Evolutionary conservation across 2,329 filamentous ascomycete genomes (phyloP).

Genomic region (Apiospora hydei): DNA sequence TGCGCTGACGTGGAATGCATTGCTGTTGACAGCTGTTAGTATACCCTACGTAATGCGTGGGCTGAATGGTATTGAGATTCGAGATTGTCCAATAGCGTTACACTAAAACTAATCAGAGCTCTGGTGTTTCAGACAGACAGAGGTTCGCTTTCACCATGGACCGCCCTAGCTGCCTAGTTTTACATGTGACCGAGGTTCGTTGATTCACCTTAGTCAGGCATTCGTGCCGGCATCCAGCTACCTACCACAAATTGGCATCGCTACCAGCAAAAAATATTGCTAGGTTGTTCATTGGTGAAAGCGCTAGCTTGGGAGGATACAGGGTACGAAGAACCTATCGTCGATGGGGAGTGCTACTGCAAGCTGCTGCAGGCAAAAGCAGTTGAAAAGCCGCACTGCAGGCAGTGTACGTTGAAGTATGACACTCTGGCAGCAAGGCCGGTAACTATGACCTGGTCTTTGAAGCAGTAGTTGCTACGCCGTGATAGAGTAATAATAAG

Average conservation of each 20-base stretch:
- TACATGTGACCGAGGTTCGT: constrained; percentile 17
- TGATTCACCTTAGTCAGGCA: neutral
- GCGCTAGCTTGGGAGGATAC: neutral
- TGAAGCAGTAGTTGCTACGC: neutral
- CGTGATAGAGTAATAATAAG: constrained; percentile 19
- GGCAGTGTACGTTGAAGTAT: neutral
- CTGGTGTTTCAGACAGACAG: constrained; percentile 2
- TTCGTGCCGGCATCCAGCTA: neutral
- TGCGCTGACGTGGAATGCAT: neutral
- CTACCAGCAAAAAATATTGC: neutral
- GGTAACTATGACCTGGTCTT: constrained; percentile 12
- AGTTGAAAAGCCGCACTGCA: neutral
- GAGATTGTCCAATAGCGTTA: constrained; percentile 22
- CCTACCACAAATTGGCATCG: neutral
- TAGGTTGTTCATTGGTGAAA: neutral
- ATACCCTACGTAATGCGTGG: constrained; percentile 14
- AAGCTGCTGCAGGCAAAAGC: neutral
- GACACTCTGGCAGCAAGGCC: neutral
- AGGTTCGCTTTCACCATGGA: neutral
- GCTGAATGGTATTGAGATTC: neutral
- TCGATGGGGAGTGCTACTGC: neutral
- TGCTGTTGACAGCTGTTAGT: neutral
- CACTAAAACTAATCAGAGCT: constrained; percentile 20
- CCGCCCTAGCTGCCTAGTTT: neutral
- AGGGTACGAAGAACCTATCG: neutral